Conservation (phyloP, 768 basidiomycete species). For the Mycena crocata region DNA sequence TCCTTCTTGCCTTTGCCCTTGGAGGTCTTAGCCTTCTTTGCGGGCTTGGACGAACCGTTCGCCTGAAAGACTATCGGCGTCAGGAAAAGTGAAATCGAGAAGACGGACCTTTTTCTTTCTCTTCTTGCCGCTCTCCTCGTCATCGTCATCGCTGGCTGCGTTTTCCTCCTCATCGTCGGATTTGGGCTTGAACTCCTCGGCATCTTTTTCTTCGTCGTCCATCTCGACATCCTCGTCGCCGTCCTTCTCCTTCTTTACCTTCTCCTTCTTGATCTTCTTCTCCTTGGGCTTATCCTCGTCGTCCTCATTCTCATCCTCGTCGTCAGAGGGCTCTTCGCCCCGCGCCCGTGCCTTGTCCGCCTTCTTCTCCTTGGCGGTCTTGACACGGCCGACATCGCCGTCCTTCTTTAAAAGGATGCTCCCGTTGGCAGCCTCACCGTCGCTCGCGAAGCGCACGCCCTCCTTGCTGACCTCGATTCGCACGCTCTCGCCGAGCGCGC, state of each 20-base stretch:
- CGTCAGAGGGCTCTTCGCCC: conserved; percentile 45
- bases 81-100: neutral
- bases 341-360: conserved; percentile 39
- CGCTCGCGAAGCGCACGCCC: conserved; percentile 91
- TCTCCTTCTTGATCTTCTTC: conserved; percentile 59
- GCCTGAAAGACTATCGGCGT: conserved; percentile 35
- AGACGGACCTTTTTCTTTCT: conserved; percentile 73
- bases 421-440: conserved; percentile 95
- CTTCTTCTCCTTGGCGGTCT: conserved; percentile 53
- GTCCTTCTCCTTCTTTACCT: conserved; percentile 55
- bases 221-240: conserved; percentile 64
- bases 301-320: conserved; percentile 50
- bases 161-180: conserved; percentile 57
- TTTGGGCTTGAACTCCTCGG: conserved; percentile 54
- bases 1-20: conserved; percentile 67
- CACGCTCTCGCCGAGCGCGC: conserved; percentile 91
- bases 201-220: conserved; percentile 64
- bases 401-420: conserved; percentile 85
- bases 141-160: conserved; percentile 62
- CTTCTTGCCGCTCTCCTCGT: conserved; percentile 69
- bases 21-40: conserved; percentile 59
- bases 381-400: conserved; percentile 61
- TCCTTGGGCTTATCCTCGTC: conserved; percentile 54
- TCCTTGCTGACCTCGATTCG: conserved; percentile 97
- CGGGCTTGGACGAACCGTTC: conserved; percentile 54